Evolutionary conservation across 306 rosid species (phyloP).

Genomic region (Inga leiocalycina): DNA sequence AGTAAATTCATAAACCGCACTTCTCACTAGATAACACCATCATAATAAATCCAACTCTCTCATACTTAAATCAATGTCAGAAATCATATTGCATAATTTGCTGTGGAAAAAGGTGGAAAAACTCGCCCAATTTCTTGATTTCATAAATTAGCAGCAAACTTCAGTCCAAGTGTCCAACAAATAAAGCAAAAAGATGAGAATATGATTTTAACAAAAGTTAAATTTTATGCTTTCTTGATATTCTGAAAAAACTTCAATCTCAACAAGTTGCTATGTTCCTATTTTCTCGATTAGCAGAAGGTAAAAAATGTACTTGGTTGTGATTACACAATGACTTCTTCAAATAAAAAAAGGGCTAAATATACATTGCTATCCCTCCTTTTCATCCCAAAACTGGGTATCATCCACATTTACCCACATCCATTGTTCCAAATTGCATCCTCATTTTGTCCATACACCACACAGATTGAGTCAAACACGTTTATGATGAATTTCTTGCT

Average conservation of each 20-base stretch:
- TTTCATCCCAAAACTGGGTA: neutral
- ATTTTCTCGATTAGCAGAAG: neutral
- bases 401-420: neutral
- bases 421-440: neutral
- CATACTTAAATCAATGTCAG: slow-evolving; percentile 23
- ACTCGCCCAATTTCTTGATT: neutral
- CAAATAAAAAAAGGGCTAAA: neutral
- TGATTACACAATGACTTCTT: neutral
- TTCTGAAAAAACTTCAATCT: neutral
- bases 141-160: neutral
- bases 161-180: slow-evolving; percentile 20
- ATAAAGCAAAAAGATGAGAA: slow-evolving; percentile 18
- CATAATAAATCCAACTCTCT: slow-evolving; percentile 27
- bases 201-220: slow-evolving; percentile 11
- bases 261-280: slow-evolving; percentile 13
- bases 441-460: neutral
- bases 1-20: slow-evolving; percentile 22
- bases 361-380: neutral
- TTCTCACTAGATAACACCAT: neutral
- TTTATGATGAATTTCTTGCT: neutral
- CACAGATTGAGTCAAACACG: neutral
- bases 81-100: slow-evolving; percentile 10
- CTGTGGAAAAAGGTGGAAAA: neutral
- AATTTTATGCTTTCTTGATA: slow-evolving; percentile 9
- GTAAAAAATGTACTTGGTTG: neutral